These are phyloP conservation scores for Aciculosporium take DNA, from an alignment of 2,329 filamentous ascomycete species.

Conservation along the genomic window DNA sequence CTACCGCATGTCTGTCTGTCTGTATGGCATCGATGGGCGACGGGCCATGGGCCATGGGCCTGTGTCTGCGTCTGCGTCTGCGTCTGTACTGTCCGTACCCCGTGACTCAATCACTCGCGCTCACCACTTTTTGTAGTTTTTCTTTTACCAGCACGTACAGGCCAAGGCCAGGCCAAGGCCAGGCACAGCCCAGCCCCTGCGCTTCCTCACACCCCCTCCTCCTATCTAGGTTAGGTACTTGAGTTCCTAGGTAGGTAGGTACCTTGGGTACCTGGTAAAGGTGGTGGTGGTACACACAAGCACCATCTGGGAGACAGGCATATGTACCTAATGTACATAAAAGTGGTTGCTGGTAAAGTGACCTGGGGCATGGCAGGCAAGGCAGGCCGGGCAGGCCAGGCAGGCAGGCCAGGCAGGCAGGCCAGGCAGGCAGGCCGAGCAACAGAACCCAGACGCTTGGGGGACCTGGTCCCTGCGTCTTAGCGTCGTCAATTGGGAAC, in stretches of 20 bases:
- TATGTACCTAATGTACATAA: not conserved
- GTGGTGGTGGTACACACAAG: constrained; percentile 5
- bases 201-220: not conserved
- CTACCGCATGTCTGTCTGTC: too few relatives aligned
- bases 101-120: constrained; percentile 4
- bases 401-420: not conserved
- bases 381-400: not conserved
- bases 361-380: not conserved
- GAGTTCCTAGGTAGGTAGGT: too few relatives aligned
- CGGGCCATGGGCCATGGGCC: too few relatives aligned
- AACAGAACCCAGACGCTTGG: not conserved
- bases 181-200: not conserved
- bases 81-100: not conserved
- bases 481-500: constrained; percentile 3
- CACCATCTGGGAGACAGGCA: constrained; percentile 1
- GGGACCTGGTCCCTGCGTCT: constrained; percentile 1
- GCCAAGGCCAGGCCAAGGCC: not conserved
- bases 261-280: too few relatives aligned
- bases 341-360: not conserved
- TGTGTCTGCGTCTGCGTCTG: too few relatives aligned
- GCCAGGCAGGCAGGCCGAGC: not conserved
- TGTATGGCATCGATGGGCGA: constrained; percentile 3
- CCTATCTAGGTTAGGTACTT: too few relatives aligned
- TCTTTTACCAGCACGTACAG: not conserved
- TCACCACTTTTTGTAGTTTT: constrained; percentile 2